Evolutionary conservation across 345 rosid species (phyloP), one percentile per base, ranked within the genome.

Genomic region (Moringa oleifera): DNA sequence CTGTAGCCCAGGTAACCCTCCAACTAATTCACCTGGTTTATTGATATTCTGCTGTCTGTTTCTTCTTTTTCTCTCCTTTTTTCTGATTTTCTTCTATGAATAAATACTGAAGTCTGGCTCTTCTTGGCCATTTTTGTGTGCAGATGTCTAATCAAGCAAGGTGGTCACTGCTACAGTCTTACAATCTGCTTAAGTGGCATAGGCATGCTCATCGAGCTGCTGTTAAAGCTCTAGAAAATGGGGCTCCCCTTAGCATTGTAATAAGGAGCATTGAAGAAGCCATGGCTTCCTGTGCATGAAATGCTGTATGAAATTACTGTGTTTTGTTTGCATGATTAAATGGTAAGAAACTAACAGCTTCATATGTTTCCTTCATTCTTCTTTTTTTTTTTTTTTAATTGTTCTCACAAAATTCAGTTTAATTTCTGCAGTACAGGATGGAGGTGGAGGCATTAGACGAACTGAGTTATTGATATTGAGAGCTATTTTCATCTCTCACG

Each of bases 91-190:
- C 41, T 12, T 6, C 23, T 20, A 20, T 57, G 6, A 23, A 49
- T 25, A 19, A 16, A 18, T 46, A 19, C 46, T 37, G 13, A 36
- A 23, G 0, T 28, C 8, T 28, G n/a, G 7, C 33, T 28, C 12
- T 11, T 36, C 6, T 10, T 46, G 22, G 22, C 20, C 37, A 45
- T 60, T 63, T 50, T 21, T 52, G 63, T 57, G 61, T 52, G n/a
- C 71, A 92, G 95, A 92, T 89, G 98, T 85, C 95, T n/a, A 92
- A 92, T 83, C 96, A 85, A 80, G 98, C 98, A 19, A 84, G 98
- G 67, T 89, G 96, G 96, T 75, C 96, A 2, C 86, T 89, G 70
- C 65, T 87, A 50, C 98, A 89, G 73, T 80, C 98, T 6, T 92
- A 87, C 67, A 92, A 92, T 68, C 86, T 92, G 58, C 88, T 92